Conservation (phyloP, 1,284 basidiomycete genomes). For the Cerioporus squamosus region DNA sequence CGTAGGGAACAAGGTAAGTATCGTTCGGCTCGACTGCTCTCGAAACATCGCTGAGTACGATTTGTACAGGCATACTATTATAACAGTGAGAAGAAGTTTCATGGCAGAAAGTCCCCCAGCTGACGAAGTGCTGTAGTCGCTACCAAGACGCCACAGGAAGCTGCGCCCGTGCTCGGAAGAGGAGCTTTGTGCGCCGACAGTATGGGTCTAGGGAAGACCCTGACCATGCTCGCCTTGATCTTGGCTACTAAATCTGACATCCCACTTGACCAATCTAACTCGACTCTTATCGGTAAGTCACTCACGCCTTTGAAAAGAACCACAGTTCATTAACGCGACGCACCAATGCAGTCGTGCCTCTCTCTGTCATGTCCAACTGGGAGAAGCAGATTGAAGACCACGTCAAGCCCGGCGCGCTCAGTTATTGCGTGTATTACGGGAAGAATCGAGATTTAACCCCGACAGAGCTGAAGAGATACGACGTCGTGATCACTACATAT, state of each 20-base stretch:
- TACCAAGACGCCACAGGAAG: slow-evolving; percentile 76
- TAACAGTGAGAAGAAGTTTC: slow-evolving; percentile 52
- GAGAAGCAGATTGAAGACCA: slow-evolving; percentile 87
- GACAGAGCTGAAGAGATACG: slow-evolving; percentile 66
- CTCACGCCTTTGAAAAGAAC: too few relatives aligned
- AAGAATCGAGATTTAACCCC: slow-evolving; percentile 63
- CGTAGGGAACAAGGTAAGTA: slow-evolving; percentile 54
- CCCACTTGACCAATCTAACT: slow-evolving; percentile 57
- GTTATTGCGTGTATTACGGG: slow-evolving; percentile 74
- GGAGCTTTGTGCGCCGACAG: slow-evolving; percentile 89
- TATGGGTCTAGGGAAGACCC: slow-evolving; percentile 89
- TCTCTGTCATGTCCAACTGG: slow-evolving; percentile 92
- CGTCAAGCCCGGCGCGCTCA: slow-evolving; percentile 59
- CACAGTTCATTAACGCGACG: not conserved
- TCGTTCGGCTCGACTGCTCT: not conserved
- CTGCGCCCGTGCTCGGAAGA: slow-evolving; percentile 70
- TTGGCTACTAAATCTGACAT: slow-evolving; percentile 74
- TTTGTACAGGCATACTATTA: slow-evolving; percentile 59
- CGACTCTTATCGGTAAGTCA: slow-evolving; percentile 75
- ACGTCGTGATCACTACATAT: slow-evolving; percentile 92
- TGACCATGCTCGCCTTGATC: slow-evolving; percentile 80
- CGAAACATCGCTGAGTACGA: not conserved
- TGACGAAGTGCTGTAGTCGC: slow-evolving; percentile 52
- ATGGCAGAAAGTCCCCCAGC: not conserved
- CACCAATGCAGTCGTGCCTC: slow-evolving; percentile 69